Conservation (phyloP, 306 rosid genomes). For the Cicer bijugum region DNA sequence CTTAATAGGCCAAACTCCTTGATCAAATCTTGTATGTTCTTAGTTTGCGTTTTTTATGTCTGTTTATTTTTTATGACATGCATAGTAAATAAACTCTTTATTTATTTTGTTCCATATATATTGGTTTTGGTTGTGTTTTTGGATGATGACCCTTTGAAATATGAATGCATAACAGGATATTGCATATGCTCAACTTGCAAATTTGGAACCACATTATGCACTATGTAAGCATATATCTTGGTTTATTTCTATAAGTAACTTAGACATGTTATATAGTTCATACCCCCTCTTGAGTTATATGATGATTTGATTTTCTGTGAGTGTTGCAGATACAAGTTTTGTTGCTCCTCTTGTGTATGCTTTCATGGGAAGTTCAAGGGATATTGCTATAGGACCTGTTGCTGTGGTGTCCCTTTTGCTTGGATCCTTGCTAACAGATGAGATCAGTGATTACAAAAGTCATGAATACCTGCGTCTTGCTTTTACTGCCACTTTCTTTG, state of each 20-base stretch:
- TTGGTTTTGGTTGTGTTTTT: not conserved
- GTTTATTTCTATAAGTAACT: not conserved
- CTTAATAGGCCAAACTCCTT: too few species aligned
- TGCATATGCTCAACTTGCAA: slow-evolving; percentile 64
- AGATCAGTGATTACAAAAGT: slow-evolving; percentile 34
- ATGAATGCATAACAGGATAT: slow-evolving; percentile 38
- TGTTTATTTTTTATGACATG: not conserved
- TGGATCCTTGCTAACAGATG: slow-evolving; percentile 57
- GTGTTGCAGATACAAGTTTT: slow-evolving; percentile 67
- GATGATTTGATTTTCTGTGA: not conserved
- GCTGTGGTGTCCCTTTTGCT: slow-evolving; percentile 89
- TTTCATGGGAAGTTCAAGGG: slow-evolving; percentile 83
- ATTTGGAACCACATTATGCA: slow-evolving; percentile 53
- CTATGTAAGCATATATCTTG: slow-evolving; percentile 49
- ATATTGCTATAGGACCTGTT: slow-evolving; percentile 84
- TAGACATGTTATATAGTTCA: not conserved
- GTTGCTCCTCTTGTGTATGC: slow-evolving; percentile 81
- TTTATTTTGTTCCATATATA: not conserved
- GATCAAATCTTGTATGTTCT: too few species aligned
- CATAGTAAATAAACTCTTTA: too few species aligned
- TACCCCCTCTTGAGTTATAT: not conserved
- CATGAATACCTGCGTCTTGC: slow-evolving; percentile 61
- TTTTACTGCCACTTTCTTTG: slow-evolving; percentile 83
- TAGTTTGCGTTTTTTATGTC: too few species aligned
- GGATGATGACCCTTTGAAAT: slow-evolving; percentile 16